Evolutionary conservation across 1,139 yeast genomes (phyloP), one percentile per base, ranked within the genome.

Genomic region (Magnusiomyces sp.): DNA sequence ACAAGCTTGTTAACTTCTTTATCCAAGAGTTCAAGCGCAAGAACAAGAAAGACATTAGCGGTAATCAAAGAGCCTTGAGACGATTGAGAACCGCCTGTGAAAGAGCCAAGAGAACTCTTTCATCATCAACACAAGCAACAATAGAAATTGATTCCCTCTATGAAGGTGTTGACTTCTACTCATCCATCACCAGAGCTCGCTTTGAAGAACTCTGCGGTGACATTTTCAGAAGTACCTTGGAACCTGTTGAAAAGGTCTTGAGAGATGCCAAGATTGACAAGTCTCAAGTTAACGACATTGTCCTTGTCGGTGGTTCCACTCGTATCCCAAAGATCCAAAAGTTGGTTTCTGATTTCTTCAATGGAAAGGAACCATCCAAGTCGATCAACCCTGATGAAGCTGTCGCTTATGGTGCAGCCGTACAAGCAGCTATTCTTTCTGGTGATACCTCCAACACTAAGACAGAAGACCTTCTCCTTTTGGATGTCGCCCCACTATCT

Each of bases 281-380:
- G 83, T 73, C 89, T 57, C 78, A 79, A 64, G 94, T 90, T 66
- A 83, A 90, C 72, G 97, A 90, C 77, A 90, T 90, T 71, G 97
- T 90, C 70, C 80, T 90, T 64, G 98, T 90, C 66, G 98, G 98
- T 83, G 98, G 98, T 80, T 90, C 98, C 62, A 90, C 98, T 73
- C 89, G 97, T 85, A 90, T 90, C 77, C 97, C 97, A 79, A 88
- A 89, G 81, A 86, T 90, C 70, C 97, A 90, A 80, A 88, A 90
- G 77, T 81, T 90, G 70, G 88, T 90, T 64, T 87, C 95, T 62
- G 97, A 92, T 77, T 90, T 81, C 90, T 90, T 92, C 75, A 92
- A 90, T 71, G 97, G 97, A 75, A 90, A 90, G 81, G 52, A 50
- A 44, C 50, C 52, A 43, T 46, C 43, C 33, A 49, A 49, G 45